Conservation (phyloP, 495 filamentous ascomycete species). For the Geoglossum glabrum region DNA sequence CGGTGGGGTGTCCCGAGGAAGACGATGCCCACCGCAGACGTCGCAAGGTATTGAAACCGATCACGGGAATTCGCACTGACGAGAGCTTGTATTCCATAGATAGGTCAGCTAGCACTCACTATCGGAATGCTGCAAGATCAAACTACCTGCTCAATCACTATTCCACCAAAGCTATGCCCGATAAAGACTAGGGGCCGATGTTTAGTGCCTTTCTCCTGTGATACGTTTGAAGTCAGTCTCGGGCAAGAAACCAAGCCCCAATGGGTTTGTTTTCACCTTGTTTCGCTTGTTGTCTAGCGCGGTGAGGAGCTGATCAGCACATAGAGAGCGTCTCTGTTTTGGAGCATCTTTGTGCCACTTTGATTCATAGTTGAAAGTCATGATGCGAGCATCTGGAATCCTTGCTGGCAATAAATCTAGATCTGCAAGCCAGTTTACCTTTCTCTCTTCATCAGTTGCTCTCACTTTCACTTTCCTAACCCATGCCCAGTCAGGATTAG, state of each 20-base stretch:
- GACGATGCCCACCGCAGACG: not conserved
- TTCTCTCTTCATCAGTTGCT: not conserved
- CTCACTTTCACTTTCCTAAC: not conserved
- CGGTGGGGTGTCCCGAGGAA: conserved; percentile 5
- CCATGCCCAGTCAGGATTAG: conserved; percentile 5
- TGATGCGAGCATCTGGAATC: conserved; percentile 1
- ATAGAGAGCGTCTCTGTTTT: not conserved
- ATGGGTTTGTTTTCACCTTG: too few species aligned
- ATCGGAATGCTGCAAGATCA: not conserved
- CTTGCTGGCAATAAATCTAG: not conserved
- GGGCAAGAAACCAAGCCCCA: too few species aligned
- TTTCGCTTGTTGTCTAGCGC: too few species aligned
- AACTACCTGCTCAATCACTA: conserved; percentile 3
- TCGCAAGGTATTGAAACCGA: not conserved
- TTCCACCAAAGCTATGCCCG: conserved; percentile 5
- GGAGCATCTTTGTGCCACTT: not conserved
- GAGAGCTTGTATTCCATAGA: not conserved
- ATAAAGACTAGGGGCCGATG: conserved; percentile 3
- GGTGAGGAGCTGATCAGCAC: not conserved
- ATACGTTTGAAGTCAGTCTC: too few species aligned
- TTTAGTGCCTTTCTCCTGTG: not conserved
- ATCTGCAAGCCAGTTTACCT: not conserved
- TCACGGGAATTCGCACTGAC: not conserved
- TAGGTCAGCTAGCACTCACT: not conserved
- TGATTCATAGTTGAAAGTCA: conserved; percentile 3